Evolutionary conservation across 345 rosid species (phyloP).

Genomic region (Bruguiera gymnorhiza): DNA sequence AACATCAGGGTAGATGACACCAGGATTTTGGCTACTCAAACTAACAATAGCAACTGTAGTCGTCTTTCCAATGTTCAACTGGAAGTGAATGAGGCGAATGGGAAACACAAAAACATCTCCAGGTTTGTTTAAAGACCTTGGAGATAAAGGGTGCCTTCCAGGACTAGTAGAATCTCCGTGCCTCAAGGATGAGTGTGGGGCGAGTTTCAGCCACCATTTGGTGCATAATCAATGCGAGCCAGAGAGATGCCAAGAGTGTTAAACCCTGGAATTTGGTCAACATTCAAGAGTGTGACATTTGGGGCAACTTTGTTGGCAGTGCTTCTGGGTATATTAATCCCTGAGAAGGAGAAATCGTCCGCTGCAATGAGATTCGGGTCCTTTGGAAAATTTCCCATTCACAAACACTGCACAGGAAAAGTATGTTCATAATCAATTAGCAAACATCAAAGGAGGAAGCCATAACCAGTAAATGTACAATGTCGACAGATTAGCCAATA

Average conservation of each 20-base stretch:
- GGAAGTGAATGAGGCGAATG: slow-evolving; percentile 21
- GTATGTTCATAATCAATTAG: too few relatives aligned
- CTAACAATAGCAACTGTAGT: slow-evolving; percentile 15
- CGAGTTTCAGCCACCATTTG: too few relatives aligned
- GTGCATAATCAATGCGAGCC: too few relatives aligned
- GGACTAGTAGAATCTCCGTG: slow-evolving; percentile 9
- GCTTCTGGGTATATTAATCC: slow-evolving; percentile 13
- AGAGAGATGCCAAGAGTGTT: slow-evolving; percentile 13
- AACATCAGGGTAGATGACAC: slow-evolving; percentile 13
- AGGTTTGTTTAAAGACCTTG: slow-evolving; percentile 8
- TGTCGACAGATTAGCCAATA: too few relatives aligned
- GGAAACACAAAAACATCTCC: slow-evolving; percentile 24
- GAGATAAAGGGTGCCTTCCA: slow-evolving; percentile 8
- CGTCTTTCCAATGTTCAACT: slow-evolving; percentile 14
- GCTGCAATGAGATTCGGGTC: neutral
- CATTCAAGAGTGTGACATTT: slow-evolving; percentile 8
- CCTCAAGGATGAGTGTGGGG: slow-evolving; percentile 15
- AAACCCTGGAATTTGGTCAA: slow-evolving; percentile 8
- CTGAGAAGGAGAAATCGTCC: slow-evolving; percentile 13
- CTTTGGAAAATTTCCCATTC: slow-evolving; percentile 25
- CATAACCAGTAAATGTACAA: too few relatives aligned
- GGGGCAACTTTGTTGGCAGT: slow-evolving; percentile 1
- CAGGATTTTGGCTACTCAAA: slow-evolving; percentile 21
- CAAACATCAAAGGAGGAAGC: too few relatives aligned
- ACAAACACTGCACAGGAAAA: slow-evolving; percentile 8